phyloP scores from a whole-genome alignment of 2,329 filamentous ascomycete genomes.

The Colletotrichum chrysophilum region DNA sequence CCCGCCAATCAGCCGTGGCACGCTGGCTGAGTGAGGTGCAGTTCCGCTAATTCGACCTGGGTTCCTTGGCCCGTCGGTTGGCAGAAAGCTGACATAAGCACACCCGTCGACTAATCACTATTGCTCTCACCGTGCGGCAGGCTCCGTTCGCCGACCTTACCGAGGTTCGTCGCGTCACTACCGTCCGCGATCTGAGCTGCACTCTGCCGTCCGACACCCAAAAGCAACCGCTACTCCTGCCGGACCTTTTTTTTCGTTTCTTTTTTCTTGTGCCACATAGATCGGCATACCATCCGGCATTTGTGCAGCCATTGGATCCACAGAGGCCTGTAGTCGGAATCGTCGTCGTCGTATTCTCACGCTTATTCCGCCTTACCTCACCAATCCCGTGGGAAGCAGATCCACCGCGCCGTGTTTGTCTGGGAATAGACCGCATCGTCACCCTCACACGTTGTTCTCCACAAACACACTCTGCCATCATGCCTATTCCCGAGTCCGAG shows the following conservation, averaged over 20 bases:
- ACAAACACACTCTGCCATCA: slow-evolving; percentile 33
- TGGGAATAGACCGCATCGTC: background rate
- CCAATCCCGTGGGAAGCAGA: background rate
- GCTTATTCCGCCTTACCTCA: background rate
- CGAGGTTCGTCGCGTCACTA: slow-evolving; percentile 12
- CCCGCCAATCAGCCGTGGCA: background rate
- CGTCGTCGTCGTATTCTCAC: background rate
- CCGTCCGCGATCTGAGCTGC: background rate
- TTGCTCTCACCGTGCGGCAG: background rate
- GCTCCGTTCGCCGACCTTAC: slow-evolving; percentile 4
- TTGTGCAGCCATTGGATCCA: background rate
- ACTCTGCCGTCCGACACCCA: background rate
- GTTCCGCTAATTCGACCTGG: background rate
- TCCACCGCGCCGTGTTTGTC: background rate
- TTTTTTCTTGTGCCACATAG: background rate
- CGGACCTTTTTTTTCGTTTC: background rate
- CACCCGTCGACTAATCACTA: slow-evolving; percentile 1
- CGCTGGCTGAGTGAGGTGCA: background rate
- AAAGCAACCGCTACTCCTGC: background rate
- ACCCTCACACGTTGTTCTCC: background rate
- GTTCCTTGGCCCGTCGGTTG: background rate
- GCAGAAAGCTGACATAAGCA: slow-evolving; percentile 4
- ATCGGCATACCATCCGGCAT: background rate
- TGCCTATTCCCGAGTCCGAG: slow-evolving; percentile 73
- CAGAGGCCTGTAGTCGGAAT: background rate